Evolutionary conservation across 495 filamentous ascomycete species (phyloP), one percentile per base, ranked within the genome.

Genomic region (Penicillium steckii): DNA sequence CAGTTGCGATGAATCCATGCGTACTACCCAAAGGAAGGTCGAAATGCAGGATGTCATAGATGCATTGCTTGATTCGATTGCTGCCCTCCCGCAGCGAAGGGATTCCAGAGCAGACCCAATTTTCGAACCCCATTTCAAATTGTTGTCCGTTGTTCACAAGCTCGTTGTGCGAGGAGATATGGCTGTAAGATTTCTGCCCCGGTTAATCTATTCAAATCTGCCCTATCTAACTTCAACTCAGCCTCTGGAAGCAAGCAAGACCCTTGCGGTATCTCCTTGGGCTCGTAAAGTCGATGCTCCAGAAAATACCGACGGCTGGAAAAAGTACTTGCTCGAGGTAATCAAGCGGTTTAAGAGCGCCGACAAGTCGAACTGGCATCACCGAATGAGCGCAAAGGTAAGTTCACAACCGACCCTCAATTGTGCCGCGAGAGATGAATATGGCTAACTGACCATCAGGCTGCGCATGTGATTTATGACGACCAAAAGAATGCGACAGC

Each of bases 331-430:
- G 21, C 78, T 94, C 8, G 77, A 83, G 44, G 82, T 86, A 3
- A 70, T 97, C 42, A 85, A 82, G 46, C 80, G 82, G 44, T 79
- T 97, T 46, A 87, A 89, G 52, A 83, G 81, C 42, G 90, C 89
- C 19, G 94, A 99, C 62, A 96, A 96, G 70, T 85, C 88, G 3
- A 91, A 95, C 60, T 99, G 94, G 94, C 94, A 99, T 65, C 94
- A 99, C 60, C 87, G 94, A 2, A 90, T 99, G 75, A 87, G 88
- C 55, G 81, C 83, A 42, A 85, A 91, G 27, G 84, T 80, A 68
- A 15, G 46, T 17, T 46, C 65, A 50, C 25, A 38, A 15, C 7
- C 12, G 38, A 26, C 17, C 15, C 13, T 4, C 9, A 18, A n/a
- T 29, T 25, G 13, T 45, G 19, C 22, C 46, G 15, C 23, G 13